Base-by-base conservation (phyloP, 495 filamentous ascomycete species). In the Talaromyces wortmannii region DNA sequence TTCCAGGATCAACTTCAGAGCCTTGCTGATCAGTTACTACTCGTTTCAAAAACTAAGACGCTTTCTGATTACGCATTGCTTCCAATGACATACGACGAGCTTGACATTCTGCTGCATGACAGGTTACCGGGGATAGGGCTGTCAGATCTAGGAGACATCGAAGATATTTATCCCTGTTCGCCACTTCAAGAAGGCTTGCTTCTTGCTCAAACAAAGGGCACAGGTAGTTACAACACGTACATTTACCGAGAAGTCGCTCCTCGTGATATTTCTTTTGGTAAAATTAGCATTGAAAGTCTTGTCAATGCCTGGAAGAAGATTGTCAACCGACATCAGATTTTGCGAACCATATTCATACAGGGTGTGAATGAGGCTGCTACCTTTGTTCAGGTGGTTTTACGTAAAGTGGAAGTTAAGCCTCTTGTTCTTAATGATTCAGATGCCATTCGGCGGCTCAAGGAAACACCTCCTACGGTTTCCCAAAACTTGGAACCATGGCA, bases 141-240 rank as follows among this genome's bases (percentile, higher is more conserved):
- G 65, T 1, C 66, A 60, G 43, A 8, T 15, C 23, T 42, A 40
- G 11, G 15, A 13, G 60, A 66, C 13, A 57, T 75, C 30, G 73
- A 85, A 59, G 73, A 78, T 53, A 65, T 67, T 29, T 84, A 83
- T 56, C 79, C 79, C 1, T 80, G 76, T 50, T 81, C 81, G 7
- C 73, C 76, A 16, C 77, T 80, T 31, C 83, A 86, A 56, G 72
- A 81, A 53, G 80, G 74, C 33, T 73, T 86, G 13, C 59, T 85
- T 30, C 74, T 80, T 48, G 80, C 77, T 56, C 74, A 31, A 15
- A 63, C 68, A 40, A 78, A 67, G 51, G 57, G 68, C 31, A 45
- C 59, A 11, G 57, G 56, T 3, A 51, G 60, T 10, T 75, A 74
- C 52, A 53, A 52, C 56, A 55, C 61, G 33, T 36, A 36, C 16